Percentiles rank a stretch among this genome's conserved stretches.
These are phyloP conservation scores for Penicillium nucicola DNA, from an alignment of 495 filamentous ascomycete genomes.

Conservation along the genomic window DNA sequence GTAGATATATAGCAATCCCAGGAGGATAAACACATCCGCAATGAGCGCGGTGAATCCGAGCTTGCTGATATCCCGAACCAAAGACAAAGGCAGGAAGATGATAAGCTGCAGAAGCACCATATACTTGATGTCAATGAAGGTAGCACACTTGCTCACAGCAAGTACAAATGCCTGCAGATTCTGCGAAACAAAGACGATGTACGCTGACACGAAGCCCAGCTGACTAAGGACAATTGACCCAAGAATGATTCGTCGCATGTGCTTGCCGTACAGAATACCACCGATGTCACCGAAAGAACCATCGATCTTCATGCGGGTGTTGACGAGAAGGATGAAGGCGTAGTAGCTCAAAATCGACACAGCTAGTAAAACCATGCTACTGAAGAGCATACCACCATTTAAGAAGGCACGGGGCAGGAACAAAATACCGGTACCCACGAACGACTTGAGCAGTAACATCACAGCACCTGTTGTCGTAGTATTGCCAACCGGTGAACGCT, in stretches of 20 bases:
- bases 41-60: constrained; percentile 85
- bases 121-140: constrained; percentile 76
- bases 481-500: constrained; percentile 64
- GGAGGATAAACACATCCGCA: constrained; percentile 89
- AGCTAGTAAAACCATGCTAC: constrained; percentile 78
- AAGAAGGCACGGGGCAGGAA: constrained; percentile 91
- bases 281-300: constrained; percentile 97
- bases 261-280: constrained; percentile 82
- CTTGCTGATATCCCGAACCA: constrained; percentile 94
- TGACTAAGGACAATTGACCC: constrained; percentile 90
- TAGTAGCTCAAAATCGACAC: constrained; percentile 89
- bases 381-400: constrained; percentile 97
- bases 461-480: constrained; percentile 71
- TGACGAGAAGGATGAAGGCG: constrained; percentile 90
- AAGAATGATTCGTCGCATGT: constrained; percentile 84
- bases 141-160: constrained; percentile 77
- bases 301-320: constrained; percentile 76
- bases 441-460: constrained; percentile 87
- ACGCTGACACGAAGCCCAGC: constrained; percentile 93
- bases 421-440: constrained; percentile 95
- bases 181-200: constrained; percentile 95
- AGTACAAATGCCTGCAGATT: constrained; percentile 92
- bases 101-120: constrained; percentile 91
- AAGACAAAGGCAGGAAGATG: constrained; percentile 86
- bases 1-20: constrained; percentile 90